phyloP scores from a whole-genome alignment of 345 rosid species.

The Geranium brycei region DNA sequence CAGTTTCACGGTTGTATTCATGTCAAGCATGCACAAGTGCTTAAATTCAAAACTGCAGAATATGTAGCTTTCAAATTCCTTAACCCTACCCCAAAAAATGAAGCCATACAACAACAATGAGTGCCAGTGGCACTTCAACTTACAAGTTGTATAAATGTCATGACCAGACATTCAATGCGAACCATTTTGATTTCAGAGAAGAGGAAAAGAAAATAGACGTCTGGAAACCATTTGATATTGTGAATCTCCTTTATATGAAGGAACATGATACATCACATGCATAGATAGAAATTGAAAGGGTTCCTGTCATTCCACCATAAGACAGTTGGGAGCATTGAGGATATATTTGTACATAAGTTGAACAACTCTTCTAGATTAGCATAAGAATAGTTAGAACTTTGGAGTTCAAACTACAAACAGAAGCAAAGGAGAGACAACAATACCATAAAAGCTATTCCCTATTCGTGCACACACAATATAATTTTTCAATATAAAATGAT shows the following conservation, averaged over 20 bases:
- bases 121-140: neutral
- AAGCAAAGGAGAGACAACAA: too few species aligned
- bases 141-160: neutral
- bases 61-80: neutral
- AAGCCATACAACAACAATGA: neutral
- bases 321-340: neutral
- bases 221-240: too few species aligned
- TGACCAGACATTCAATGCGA: too few species aligned
- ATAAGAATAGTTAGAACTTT: neutral
- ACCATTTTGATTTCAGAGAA: too few species aligned
- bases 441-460: too few species aligned
- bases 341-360: neutral
- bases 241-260: neutral
- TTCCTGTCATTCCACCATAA: neutral
- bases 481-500: neutral
- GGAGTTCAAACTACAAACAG: neutral
- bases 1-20: too few species aligned
- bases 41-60: neutral
- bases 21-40: neutral
- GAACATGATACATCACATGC: neutral
- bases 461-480: too few species aligned
- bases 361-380: neutral
- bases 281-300: neutral
- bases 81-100: neutral
- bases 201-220: too few species aligned